Conservation (phyloP, 2,329 filamentous ascomycete species). For the Fusarium chuoi region DNA sequence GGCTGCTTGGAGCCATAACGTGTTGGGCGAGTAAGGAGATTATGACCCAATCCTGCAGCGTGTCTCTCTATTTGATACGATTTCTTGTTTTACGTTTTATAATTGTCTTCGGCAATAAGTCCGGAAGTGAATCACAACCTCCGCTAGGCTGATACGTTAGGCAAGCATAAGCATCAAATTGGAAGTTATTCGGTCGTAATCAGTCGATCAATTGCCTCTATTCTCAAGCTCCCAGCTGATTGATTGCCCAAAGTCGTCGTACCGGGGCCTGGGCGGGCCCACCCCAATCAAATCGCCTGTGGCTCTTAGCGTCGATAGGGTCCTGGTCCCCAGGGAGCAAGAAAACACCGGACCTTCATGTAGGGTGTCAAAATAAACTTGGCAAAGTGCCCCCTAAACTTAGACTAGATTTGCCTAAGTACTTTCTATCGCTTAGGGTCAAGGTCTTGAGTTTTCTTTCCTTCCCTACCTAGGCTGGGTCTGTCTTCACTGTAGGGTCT, state of each 20-base stretch:
- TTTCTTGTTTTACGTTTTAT: conserved; percentile 27
- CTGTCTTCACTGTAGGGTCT: conserved; percentile 1
- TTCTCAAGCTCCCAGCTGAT: conserved; percentile 33
- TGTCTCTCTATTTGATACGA: conserved; percentile 13
- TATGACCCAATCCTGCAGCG: conserved; percentile 27
- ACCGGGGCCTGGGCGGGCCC: conserved; percentile 31
- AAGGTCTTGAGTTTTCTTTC: too few relatives aligned
- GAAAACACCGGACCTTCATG: too few relatives aligned
- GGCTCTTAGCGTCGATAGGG: conserved; percentile 36
- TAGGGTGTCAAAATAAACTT: too few relatives aligned
- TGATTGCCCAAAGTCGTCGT: conserved; percentile 37
- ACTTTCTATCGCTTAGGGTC: too few relatives aligned
- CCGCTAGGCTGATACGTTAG: conserved; percentile 21
- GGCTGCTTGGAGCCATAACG: conserved; percentile 18
- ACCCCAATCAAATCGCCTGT: conserved; percentile 14
- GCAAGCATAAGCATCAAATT: conserved; percentile 32
- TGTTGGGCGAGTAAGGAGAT: conserved; percentile 8
- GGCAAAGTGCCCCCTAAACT: too few relatives aligned
- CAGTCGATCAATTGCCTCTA: conserved; percentile 43
- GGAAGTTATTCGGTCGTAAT: conserved; percentile 34
- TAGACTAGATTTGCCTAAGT: too few relatives aligned
- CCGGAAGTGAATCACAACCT: conserved; percentile 21
- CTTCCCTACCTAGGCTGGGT: too few relatives aligned
- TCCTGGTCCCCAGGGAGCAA: too few relatives aligned
- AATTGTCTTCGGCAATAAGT: conserved; percentile 13